These are phyloP conservation scores for Silene noctiflora DNA, from an alignment of 179 eudicot genomes.

Conservation along the genomic window DNA sequence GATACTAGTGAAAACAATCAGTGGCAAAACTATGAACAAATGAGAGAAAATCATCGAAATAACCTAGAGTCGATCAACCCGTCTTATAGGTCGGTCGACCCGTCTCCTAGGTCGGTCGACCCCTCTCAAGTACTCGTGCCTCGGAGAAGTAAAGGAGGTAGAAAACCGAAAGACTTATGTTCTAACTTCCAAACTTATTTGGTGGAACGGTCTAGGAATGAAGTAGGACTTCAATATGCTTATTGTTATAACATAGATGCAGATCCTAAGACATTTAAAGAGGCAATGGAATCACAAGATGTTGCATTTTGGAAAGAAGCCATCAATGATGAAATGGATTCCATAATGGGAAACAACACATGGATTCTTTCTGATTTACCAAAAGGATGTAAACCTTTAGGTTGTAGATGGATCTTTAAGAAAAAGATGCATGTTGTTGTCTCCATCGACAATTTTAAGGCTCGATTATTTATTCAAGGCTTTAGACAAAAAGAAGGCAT, in stretches of 20 bases:
- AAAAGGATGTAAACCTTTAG: background rate
- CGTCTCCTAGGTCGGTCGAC: no score
- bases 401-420: background rate
- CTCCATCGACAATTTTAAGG: background rate
- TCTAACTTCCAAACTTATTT: background rate
- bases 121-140: no score
- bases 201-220: background rate
- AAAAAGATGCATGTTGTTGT: background rate
- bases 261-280: background rate
- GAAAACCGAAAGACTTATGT: background rate
- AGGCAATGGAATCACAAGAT: no score
- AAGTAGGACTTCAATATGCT: no score
- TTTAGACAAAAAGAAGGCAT: background rate
- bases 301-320: no score
- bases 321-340: no score
- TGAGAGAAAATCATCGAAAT: no score
- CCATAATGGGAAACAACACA: no score
- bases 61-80: no score
- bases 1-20: no score
- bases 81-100: no score
- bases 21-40: no score
- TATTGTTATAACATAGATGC: background rate
- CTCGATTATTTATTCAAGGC: background rate
- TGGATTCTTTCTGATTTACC: background rate
- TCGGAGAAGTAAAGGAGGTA: background rate